Base-by-base conservation (phyloP, 495 filamentous ascomycete species). In the Talaromyces liani region DNA sequence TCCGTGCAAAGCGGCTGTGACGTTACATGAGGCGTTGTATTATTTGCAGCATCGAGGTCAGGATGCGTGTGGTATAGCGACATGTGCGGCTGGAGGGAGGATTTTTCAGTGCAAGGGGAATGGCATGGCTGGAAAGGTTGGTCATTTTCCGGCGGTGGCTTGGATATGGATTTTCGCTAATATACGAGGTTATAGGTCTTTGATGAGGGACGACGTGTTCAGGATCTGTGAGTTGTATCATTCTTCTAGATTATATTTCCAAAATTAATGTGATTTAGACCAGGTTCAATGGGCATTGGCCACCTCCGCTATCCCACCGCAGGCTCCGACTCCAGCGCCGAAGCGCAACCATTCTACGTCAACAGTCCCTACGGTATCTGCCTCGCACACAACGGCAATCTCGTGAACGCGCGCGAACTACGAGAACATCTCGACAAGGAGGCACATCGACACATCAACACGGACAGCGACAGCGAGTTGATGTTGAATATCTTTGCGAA, bases 401-500 rank as follows among this genome's bases (percentile, higher is more conserved):
- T 98, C 51, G 93, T 97, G 79, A 98, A 98, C 71, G 89, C 92
- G n/a, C 81, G 83, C 3, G 87, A 89, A 53, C 79, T 98, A 49
- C 88, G 87, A 70, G 73, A 77, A 63, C 92, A 87, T 70, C 84
- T 98, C 45, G 94, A 98, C 68, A 78, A 88, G 66, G 91, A 93
- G 65, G 94, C 91, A 5, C 93, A 95, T 74, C 83, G 94, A 67
- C 94, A 98, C 72, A 93, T 98, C 76, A 98, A 98, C 77, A 96
- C 94, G 27, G 92, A 98, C 64, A 92, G 88, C 62, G 94, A 98
- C 73, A 92, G 89, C 68, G 94, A 98, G 79, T 75, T 95, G 62
- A 95, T 97, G 86, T 81, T 98, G 57, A 98, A 98, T 72, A 84
- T 97, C 65, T 96, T 97, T 66, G 94, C 94, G 16, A 89, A 91